phyloP scores from a whole-genome alignment of 306 rosid genomes.

The Mimosa pudica region DNA sequence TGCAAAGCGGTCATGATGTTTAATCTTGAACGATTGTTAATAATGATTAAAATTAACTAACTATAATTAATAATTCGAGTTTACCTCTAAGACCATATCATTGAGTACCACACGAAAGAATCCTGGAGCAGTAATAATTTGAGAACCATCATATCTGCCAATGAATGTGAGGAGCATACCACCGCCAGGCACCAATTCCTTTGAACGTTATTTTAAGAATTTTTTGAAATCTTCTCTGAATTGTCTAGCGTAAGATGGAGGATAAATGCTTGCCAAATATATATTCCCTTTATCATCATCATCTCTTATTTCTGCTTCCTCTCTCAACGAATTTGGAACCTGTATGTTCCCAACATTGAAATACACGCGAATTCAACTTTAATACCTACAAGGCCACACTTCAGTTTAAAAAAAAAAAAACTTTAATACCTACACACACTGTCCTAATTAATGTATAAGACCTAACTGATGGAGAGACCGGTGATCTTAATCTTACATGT shows the following conservation, averaged over 20 bases:
- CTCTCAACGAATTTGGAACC: no score
- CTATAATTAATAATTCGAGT: background rate
- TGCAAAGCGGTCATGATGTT: background rate
- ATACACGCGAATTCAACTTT: no score
- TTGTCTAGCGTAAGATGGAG: slow-evolving; percentile 39
- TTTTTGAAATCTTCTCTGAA: slow-evolving; percentile 47
- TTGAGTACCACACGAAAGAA: slow-evolving; percentile 41
- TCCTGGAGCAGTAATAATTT: slow-evolving; percentile 30
- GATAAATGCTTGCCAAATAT: background rate
- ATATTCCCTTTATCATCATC: no score
- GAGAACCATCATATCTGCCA: slow-evolving; percentile 34
- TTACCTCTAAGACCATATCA: slow-evolving; percentile 55
- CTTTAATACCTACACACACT: no score
- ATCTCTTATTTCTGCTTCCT: no score
- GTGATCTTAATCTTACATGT: no score
- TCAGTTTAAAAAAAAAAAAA: no score
- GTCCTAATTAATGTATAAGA: no score
- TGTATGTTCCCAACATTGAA: no score
- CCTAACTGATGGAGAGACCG: no score
- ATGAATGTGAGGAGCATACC: slow-evolving; percentile 44
- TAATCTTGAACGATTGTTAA: background rate
- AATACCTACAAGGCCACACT: no score
- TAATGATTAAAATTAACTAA: no score
- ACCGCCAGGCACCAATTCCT: slow-evolving; percentile 49
- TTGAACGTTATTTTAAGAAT: slow-evolving; percentile 46